Evolutionary conservation across 2,329 filamentous ascomycete species (phyloP), one percentile per base, ranked within the genome.

Genomic region (Nectriaceae sp.): DNA sequence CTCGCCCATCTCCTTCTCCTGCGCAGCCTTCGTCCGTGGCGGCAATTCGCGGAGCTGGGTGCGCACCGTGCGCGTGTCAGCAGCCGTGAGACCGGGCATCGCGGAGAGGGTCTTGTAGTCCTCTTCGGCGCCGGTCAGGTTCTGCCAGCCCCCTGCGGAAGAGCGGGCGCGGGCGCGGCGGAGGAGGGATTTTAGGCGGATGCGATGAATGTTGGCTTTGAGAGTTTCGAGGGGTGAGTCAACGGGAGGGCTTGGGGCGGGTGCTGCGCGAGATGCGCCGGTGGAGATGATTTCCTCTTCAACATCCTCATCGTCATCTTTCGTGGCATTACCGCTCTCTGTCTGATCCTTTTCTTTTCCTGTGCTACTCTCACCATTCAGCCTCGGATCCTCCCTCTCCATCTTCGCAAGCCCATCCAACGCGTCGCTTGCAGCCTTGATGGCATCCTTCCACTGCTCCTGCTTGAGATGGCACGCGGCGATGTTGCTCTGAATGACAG

Each of bases 401-500:
- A 93, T 62, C 21, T 79, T 77, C 52, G 88, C 83, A n/a, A 97
- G 72, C 1, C 80, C 78, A 11, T 92, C 86, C 1, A 97, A 65
- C 2, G 90, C 86, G 11, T 81, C 76, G 0, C 84, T 88, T 1
- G 92, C 91, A 10, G 82, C 79, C 41, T 86, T 85, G 37, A 91
- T 79, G 10, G 90, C 89, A 22, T 89, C 84, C 57, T 92, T 90
- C 89, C 91, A 97, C 52, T 93, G 86, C 52, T 85, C 78, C 3
- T 95, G 75, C 66, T 95, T 95, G 46, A 97, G 69, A 61, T 96
- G 84, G 65, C 91, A 96, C 10, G 92, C 93, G 2, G 93, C 82
- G 56, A 97, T 87, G 73, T 97, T 97, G 66, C 88, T 91, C 50
- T 87, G 84, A 5, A 97, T 77, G 10, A 97, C 89, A 21, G 92